Evolutionary conservation across 164 flowering plant species (phyloP).

Genomic region (Echeveria elegans): DNA sequence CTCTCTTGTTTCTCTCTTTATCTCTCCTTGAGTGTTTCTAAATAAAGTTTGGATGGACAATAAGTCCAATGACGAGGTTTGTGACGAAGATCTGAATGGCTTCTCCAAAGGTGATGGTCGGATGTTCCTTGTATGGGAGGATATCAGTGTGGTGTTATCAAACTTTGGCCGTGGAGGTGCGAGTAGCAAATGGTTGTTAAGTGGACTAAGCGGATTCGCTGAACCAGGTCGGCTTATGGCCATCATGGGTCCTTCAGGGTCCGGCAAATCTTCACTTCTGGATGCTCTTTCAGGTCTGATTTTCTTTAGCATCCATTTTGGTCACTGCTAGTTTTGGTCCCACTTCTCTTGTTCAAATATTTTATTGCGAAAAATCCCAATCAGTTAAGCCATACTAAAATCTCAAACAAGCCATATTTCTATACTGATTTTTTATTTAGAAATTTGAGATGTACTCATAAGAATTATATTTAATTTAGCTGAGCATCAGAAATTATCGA

Average conservation of each 20-base stretch:
- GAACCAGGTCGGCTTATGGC: constrained; percentile 50
- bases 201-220: constrained; percentile 45
- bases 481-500: too few relatives aligned
- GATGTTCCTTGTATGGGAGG: constrained; percentile 52
- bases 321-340: too few relatives aligned
- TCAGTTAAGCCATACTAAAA: too few relatives aligned
- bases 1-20: background rate
- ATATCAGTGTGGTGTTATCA: constrained; percentile 46
- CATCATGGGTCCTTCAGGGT: constrained; percentile 59
- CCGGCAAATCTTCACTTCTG: constrained; percentile 51
- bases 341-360: too few relatives aligned
- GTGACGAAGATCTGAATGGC: background rate
- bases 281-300: constrained; percentile 42
- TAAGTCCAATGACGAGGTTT: background rate
- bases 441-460: too few relatives aligned
- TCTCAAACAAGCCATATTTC: too few relatives aligned
- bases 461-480: too few relatives aligned
- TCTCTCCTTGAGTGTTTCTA: background rate
- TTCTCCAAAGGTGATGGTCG: constrained; percentile 9
- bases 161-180: constrained; percentile 17
- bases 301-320: background rate
- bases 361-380: too few relatives aligned
- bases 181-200: constrained; percentile 38
- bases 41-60: background rate
- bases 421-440: too few relatives aligned